Base-by-base conservation (phyloP, 176 grass and related monocot genomes). In the Chloris gayana region DNA sequence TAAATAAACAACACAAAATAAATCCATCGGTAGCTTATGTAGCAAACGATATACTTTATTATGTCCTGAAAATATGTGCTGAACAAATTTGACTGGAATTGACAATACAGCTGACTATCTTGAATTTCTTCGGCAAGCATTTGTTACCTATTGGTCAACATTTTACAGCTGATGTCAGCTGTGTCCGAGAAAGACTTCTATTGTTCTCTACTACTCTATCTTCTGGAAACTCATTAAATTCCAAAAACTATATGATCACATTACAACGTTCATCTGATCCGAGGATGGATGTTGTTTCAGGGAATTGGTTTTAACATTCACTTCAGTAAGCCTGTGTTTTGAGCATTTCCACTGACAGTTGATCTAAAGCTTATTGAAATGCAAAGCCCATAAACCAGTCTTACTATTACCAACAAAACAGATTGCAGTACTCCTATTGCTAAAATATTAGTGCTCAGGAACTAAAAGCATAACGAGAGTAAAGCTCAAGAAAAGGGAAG, bases 51-150 rank as follows among this genome's bases (percentile, higher is more conserved):
- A 67, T 13, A 42, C 9, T 10, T 51, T 62, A 31, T 80, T 70
- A 29, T 57, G 25, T 38, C 50, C 64, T 34, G 60, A 41, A 21
- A 39, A 50, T 17, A 41, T 30, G 7, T 30, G 10, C 9, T 73
- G 34, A 65, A 15, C 8, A 76, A 70, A 22, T 37, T 44, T 72
- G 29, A 49, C 29, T 60, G 50, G 56, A 5, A 62, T 39, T 49
- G 37, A 10, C 31, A 32, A 77, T 47, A 71, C 9, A 39, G 57
- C 33, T 77, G 72, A 77, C 66, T 51, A 21, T 25, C 66, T 67
- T 10, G 30, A 85, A 85, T 67, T 59, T 69, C 29, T 74, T 60
- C 50, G 35, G 44, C 7, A 83, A 37, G 5, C 27, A 65, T 22
- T 30, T 65, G 45, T 15, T 31, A 50, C 12, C 54, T 35, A 19